Percentiles rank a stretch among this genome's conserved stretches.
phyloP scores from a whole-genome alignment of 345 rosid genomes.

The Sonneratia alba region DNA sequence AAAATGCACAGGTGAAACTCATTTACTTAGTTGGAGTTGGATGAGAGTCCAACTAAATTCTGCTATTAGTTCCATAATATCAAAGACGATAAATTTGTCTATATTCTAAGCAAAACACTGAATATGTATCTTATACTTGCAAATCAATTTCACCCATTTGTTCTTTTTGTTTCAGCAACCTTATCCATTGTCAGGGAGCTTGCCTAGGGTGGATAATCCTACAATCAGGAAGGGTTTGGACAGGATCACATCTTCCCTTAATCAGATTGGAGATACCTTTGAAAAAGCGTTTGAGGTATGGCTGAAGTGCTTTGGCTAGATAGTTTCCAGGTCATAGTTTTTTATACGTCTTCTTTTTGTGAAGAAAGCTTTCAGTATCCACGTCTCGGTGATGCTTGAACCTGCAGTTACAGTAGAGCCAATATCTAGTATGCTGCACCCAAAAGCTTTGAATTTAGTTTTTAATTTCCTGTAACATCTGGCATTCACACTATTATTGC shows the following conservation, averaged over 20 bases:
- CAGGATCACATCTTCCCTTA: slow-evolving; percentile 58
- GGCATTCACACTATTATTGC: background rate
- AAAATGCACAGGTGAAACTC: slow-evolving; percentile 29
- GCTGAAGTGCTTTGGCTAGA: background rate
- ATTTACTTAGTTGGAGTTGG: too few relatives aligned
- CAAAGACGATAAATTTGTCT: background rate
- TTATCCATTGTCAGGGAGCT: slow-evolving; percentile 26
- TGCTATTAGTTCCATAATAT: background rate
- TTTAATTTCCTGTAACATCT: too few relatives aligned
- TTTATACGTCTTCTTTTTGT: background rate
- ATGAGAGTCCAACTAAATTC: too few relatives aligned
- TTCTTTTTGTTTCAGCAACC: slow-evolving; percentile 19
- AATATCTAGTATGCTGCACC: too few relatives aligned
- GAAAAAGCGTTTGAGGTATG: slow-evolving; percentile 77
- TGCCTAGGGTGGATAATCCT: slow-evolving; percentile 53
- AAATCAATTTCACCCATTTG: slow-evolving; percentile 5
- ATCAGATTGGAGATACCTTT: slow-evolving; percentile 77
- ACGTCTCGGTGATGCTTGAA: too few relatives aligned
- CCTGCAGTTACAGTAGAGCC: too few relatives aligned
- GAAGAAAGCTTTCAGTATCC: background rate
- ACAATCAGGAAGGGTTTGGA: slow-evolving; percentile 61
- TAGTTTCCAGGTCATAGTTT: background rate
- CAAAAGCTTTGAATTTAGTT: background rate
- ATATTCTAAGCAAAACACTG: background rate
- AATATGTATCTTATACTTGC: background rate